A percentile compares a stretch with the other conserved stretches of the same genome.
Evolutionary conservation across 2,329 filamentous ascomycete genomes (phyloP).

Genomic region (Orbilia ellipsospora): DNA sequence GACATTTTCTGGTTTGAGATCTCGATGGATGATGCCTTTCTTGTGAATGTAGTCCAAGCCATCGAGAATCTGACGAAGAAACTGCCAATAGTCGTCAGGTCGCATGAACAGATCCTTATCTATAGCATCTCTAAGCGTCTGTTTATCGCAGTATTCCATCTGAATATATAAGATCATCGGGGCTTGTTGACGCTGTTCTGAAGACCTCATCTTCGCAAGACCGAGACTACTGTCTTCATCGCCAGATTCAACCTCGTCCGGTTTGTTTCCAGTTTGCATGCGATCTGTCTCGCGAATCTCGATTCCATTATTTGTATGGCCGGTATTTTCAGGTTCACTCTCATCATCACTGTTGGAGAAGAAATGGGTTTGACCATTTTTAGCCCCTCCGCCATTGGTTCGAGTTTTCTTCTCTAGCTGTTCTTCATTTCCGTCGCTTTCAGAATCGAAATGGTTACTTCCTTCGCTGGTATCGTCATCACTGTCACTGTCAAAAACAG

Average conservation of each 20-base stretch:
- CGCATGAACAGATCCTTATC: conserved; percentile 78
- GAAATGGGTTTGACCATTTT: conserved; percentile 17
- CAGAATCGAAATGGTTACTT: neutral
- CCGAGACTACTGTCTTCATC: conserved; percentile 22
- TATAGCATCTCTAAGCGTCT: conserved; percentile 90
- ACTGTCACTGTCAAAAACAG: conserved; percentile 61
- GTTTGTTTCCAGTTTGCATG: conserved; percentile 62
- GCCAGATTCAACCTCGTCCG: conserved; percentile 64
- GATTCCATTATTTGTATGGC: conserved; percentile 17
- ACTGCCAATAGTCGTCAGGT: conserved; percentile 82
- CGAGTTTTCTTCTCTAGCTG: conserved; percentile 61
- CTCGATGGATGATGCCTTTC: conserved; percentile 91
- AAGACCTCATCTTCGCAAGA: conserved; percentile 10
- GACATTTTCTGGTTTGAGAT: conserved; percentile 96
- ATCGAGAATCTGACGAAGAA: conserved; percentile 91
- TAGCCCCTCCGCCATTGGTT: neutral
- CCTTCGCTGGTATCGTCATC: conserved; percentile 63
- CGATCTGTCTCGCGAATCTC: conserved; percentile 59
- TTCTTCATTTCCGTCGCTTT: conserved; percentile 64
- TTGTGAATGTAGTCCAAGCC: conserved; percentile 90
- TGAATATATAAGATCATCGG: conserved; percentile 88
- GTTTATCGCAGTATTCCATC: conserved; percentile 98
- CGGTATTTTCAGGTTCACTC: conserved; percentile 55
- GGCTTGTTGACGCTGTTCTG: conserved; percentile 62
- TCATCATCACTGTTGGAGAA: conserved; percentile 60